Base-by-base conservation (phyloP, 352 stramenopile species). In the Pythium diclinum region DNA sequence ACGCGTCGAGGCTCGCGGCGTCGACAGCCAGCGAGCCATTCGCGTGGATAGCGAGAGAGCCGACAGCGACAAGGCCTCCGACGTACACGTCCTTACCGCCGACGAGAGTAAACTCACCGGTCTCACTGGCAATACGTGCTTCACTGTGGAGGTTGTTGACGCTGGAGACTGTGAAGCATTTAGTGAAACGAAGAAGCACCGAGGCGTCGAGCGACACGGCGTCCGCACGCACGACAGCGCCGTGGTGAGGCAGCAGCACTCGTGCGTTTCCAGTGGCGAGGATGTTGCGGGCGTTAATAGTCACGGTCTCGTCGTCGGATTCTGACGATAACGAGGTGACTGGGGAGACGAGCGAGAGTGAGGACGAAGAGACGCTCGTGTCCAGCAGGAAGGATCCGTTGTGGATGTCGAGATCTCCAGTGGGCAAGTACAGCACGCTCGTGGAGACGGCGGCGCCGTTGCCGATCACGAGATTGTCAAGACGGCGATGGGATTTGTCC, bases 351-450 rank as follows among this genome's bases (percentile, higher is more conserved):
- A 14, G 9, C 40, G 59, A 17, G 1, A 19, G n/a, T 34, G 21
- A 48, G 4, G 47, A 54, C 1, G 17, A 33, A 23, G 44, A 36
- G 1, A 51, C 61, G 17, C 77, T 52, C 14, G 71, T 65, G 57
- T 88, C 74, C 51, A 88, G 64, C 19, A 88, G 52, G 46, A 75
- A 77, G 3, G 79, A 90, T 1, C 71, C 68, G 60, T 88, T 90
- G 1, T 73, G 52, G 10, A 88, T 67, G 13, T 54, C 62, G 14
- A 90, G 36, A 32, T 87, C 75, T 48, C 77, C 81, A 0, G 2
- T 6, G 6, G 52, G 42, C 11, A 56, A 11, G 21, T 34, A 28
- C 19, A 69, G 47, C 1, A 16, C 48, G 23, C 53, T 60, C 3
- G 64, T 56, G 19, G 81, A 71, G 17, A 90, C 72, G 23, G 81